Evolutionary conservation across 2,329 filamentous ascomycete genomes (phyloP), one percentile per base, ranked within the genome.

Genomic region (Harringtonia lauricola): DNA sequence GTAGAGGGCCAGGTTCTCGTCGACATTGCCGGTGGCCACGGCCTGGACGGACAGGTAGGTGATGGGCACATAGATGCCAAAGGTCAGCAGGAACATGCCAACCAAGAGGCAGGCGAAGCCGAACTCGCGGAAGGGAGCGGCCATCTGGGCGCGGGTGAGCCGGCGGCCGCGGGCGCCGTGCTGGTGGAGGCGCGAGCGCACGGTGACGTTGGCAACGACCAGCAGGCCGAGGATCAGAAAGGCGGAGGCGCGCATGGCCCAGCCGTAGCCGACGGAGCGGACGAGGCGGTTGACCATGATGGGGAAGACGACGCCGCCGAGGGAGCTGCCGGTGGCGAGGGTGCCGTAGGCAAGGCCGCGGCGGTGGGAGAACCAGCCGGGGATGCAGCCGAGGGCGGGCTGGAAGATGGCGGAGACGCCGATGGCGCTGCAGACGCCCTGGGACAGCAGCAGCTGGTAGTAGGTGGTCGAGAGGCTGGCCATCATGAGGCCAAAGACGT

Each of bases 401-500:
- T 47, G 46, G 46, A 49, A 54, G 42, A 54, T 44, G 43, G 45
- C 48, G 1, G 47, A 24, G 19, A 50, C 47, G 22, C 51, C 51
- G 10, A 52, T 48, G 45, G 49, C 47, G 42, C 47, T 51, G 46
- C 49, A 51, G 1, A 55, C 49, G 29, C 49, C 51, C 45, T 55
- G 52, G 1, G 48, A 46, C 10, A 61, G 52, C 39, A 59, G 38
- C 31, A 60, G 50, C 46, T 60, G 57, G 45, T 57, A 59, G 47
- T 59, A 60, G 42, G 49, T 15, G 24, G 37, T 47, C 8, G 54
- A 57, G 33, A 79, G 56, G 34, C 64, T 68, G 1, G 71, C 65
- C 72, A 79, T 76, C 72, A 80, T 78, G 15, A 78, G 54, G 8
- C 71, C 68, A 36, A 79, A 68, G 19, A 79, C 65, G 50, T 74